Base-by-base conservation (phyloP, 139 green algal species). In the Ettlia oleoabundans region DNA sequence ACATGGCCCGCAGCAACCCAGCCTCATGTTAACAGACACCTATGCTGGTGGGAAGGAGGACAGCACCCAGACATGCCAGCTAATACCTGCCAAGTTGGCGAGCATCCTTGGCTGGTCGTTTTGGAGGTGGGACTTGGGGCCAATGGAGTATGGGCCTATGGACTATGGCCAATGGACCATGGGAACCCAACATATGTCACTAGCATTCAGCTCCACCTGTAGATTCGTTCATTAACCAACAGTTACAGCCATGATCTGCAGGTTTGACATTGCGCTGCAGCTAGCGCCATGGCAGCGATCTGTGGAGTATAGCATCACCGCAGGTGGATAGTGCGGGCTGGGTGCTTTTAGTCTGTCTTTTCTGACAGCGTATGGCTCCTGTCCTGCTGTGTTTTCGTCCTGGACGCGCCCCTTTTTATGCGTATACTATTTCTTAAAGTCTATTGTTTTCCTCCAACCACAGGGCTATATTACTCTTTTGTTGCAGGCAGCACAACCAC, bases 211-310 rank as follows among this genome's bases (percentile, higher is more conserved):
- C n/a, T n/a, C n/a, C n/a, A n/a, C n/a, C n/a, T n/a, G n/a, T n/a
- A n/a, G n/a, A n/a, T n/a, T n/a, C n/a, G n/a, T n/a, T n/a, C n/a
- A n/a, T n/a, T n/a, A n/a, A n/a, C n/a, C n/a, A n/a, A n/a, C n/a
- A n/a, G n/a, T n/a, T n/a, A n/a, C n/a, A n/a, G n/a, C n/a, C n/a
- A n/a, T n/a, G n/a, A n/a, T n/a, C n/a, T n/a, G n/a, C n/a, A n/a
- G 88, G 35, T 92, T 91, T 75, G 82, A 92, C 1, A 47, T 92
- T 18, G 70, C 64, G 40, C 51, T 91, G 13, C 40, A 74, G 28
- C 52, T 89, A 4, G 42, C 53, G 26, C 35, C 53, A 9, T 80
- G 62, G 51, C 73, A 80, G 53, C 53, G 58, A 33, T 28, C 53
- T 0, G 53, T 51, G 19, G 28, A 51, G 35, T 67, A 47, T 30